phyloP scores from a whole-genome alignment of 192 early-diverging fungal species.

The Coemansia sp. region DNA sequence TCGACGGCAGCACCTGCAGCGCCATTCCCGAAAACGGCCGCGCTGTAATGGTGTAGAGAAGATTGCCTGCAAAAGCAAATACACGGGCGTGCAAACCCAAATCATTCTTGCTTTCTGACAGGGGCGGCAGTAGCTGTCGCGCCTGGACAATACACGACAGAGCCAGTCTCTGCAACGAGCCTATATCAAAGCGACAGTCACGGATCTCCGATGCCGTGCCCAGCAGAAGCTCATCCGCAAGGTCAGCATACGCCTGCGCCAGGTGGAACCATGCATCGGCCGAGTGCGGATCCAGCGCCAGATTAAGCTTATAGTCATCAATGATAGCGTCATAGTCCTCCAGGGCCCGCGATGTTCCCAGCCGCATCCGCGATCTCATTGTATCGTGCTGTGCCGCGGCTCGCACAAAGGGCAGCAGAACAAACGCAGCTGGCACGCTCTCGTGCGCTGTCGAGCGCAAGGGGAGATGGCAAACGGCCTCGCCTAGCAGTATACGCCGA shows the following conservation, averaged over 20 bases:
- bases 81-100: slow-evolving; percentile 14
- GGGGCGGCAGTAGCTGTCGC: slow-evolving; percentile 20
- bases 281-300: slow-evolving; percentile 24
- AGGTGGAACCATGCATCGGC: slow-evolving; percentile 38
- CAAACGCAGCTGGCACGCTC: slow-evolving; percentile 8
- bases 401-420: slow-evolving; percentile 36
- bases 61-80: slow-evolving; percentile 17
- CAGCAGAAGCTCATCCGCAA: slow-evolving; percentile 43
- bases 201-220: slow-evolving; percentile 35
- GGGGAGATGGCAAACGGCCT: slow-evolving; percentile 4
- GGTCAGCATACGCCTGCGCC: slow-evolving; percentile 35
- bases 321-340: slow-evolving; percentile 46
- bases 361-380: slow-evolving; percentile 37
- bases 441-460: not conserved
- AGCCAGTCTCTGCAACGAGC: slow-evolving; percentile 29
- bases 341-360: slow-evolving; percentile 31
- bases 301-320: slow-evolving; percentile 44
- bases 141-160: slow-evolving; percentile 35
- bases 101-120: too few species aligned
- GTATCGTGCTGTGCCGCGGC: slow-evolving; percentile 37
- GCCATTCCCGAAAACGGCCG: slow-evolving; percentile 31
- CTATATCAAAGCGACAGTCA: slow-evolving; percentile 26
- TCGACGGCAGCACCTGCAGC: slow-evolving; percentile 29
- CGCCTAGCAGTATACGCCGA: slow-evolving; percentile 4
- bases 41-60: slow-evolving; percentile 33